Conservation (phyloP, 2,329 filamentous ascomycete species). For the Fusarium domesticum region DNA sequence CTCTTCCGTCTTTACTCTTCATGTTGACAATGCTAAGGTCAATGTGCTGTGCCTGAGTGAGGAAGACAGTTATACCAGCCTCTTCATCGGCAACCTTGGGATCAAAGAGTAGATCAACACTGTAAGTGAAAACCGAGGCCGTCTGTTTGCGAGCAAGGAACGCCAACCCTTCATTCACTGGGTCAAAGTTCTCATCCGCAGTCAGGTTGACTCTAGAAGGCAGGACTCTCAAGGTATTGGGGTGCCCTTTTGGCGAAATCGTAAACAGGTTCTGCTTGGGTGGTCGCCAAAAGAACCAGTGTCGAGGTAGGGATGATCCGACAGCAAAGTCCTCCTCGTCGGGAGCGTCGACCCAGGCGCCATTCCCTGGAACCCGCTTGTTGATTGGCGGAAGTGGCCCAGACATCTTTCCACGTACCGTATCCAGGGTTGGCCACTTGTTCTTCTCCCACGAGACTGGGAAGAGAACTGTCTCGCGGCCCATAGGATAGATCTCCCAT, state of each 20-base stretch:
- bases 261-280: constrained; percentile 46
- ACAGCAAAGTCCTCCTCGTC: background rate
- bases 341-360: background rate
- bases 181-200: constrained; percentile 17
- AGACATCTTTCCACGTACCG: constrained; percentile 26
- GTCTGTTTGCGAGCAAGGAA: constrained; percentile 5
- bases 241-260: constrained; percentile 42
- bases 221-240: constrained; percentile 44
- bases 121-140: constrained; percentile 2
- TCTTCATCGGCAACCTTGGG: constrained; percentile 43
- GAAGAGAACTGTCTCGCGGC: constrained; percentile 49
- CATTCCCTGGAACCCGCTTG: background rate
- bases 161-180: background rate
- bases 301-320: background rate
- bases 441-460: constrained; percentile 47
- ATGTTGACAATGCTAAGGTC: constrained; percentile 42
- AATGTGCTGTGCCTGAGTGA: constrained; percentile 53
- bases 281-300: constrained; percentile 14
- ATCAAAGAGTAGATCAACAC: constrained; percentile 31
- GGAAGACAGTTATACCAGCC: constrained; percentile 51
- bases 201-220: constrained; percentile 54
- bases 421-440: constrained; percentile 43
- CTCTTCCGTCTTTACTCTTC: constrained; percentile 18
- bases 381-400: constrained; percentile 26
- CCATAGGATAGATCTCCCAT: constrained; percentile 49